Percentiles rank a stretch among this genome's conserved stretches.
phyloP scores from a whole-genome alignment of 2,329 filamentous ascomycete genomes.

The Fusarium circinatum region DNA sequence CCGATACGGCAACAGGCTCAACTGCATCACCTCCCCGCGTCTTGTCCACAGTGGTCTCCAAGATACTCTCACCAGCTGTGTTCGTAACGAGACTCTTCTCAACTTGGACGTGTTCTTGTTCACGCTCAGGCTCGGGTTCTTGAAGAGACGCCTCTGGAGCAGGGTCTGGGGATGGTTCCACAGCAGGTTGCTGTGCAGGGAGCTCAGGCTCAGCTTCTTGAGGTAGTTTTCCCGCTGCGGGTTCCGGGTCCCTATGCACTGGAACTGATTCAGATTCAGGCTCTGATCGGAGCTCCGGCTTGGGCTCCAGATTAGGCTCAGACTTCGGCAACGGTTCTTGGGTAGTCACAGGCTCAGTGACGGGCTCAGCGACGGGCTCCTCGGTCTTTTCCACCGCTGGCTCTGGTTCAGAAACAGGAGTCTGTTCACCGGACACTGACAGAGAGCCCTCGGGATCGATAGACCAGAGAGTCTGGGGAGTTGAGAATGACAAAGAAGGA shows the following conservation, averaged over 20 bases:
- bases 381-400: slow-evolving; percentile 9
- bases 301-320: slow-evolving; percentile 12
- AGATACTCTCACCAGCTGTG: slow-evolving; percentile 56
- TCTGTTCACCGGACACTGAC: slow-evolving; percentile 33
- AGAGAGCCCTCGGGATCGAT: slow-evolving; percentile 62
- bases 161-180: slow-evolving; percentile 20
- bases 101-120: slow-evolving; percentile 11
- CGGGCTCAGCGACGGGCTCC: neutral
- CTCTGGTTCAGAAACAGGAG: slow-evolving; percentile 22
- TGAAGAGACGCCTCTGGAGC: slow-evolving; percentile 1
- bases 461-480: slow-evolving; percentile 61
- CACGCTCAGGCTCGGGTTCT: neutral
- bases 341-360: neutral
- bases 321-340: slow-evolving; percentile 10
- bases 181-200: slow-evolving; percentile 22
- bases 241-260: slow-evolving; percentile 21
- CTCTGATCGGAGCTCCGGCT: slow-evolving; percentile 23
- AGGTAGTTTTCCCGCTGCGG: slow-evolving; percentile 14
- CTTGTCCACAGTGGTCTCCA: slow-evolving; percentile 52
- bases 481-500: slow-evolving; percentile 58
- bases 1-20: slow-evolving; percentile 50
- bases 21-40: slow-evolving; percentile 47
- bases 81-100: slow-evolving; percentile 55
- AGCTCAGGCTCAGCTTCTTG: slow-evolving; percentile 23
- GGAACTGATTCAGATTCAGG: slow-evolving; percentile 27